phyloP scores from a whole-genome alignment of 2,329 filamentous ascomycete species.

The Scedosporium boydii region DNA sequence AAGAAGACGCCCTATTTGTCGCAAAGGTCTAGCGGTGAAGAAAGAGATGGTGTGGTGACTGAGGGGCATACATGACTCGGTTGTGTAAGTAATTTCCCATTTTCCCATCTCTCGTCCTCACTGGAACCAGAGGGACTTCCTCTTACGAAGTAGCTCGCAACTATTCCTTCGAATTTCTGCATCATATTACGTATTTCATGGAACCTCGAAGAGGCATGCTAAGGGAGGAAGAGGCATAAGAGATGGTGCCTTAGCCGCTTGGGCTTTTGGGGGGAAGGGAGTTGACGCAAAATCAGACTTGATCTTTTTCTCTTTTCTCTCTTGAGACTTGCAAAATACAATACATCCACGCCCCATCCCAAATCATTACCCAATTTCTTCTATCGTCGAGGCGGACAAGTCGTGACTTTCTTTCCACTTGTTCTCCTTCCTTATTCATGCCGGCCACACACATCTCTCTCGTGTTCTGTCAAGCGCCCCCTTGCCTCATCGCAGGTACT shows the following conservation, averaged over 20 bases:
- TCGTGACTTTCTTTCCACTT: background rate
- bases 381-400: too few species aligned
- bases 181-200: background rate
- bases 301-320: too few species aligned
- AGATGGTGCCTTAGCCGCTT: background rate
- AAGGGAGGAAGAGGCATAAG: background rate
- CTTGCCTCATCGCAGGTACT: background rate
- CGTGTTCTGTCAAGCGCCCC: background rate
- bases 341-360: background rate
- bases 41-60: background rate
- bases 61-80: background rate
- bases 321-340: background rate
- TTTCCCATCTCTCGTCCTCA: background rate
- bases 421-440: background rate
- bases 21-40: constrained; percentile 5
- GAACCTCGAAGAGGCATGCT: background rate
- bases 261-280: background rate
- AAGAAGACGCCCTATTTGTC: constrained; percentile 1
- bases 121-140: background rate
- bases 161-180: background rate
- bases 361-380: background rate
- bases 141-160: background rate
- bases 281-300: background rate
- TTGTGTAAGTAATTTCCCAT: background rate
- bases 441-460: background rate